Conservation (phyloP, 202 grass and related monocot species). For the Digitaria exilis region DNA sequence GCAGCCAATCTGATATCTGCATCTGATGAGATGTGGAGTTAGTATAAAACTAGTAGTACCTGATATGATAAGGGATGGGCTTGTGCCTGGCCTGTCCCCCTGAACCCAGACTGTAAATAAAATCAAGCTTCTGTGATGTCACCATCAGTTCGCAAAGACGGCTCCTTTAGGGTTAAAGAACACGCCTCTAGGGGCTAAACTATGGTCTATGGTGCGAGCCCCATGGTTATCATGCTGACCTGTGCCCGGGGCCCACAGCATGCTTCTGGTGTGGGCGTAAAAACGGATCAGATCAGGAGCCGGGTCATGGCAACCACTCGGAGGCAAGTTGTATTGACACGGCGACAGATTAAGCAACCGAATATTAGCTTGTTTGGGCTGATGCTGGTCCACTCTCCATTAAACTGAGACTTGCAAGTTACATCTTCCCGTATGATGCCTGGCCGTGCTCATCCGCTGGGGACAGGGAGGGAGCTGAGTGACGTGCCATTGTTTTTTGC, state of each 20-base stretch:
- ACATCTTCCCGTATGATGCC: conserved; percentile 33
- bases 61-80: conserved; percentile 31
- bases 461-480: background rate
- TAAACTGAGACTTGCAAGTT: conserved; percentile 52
- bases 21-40: conserved; percentile 20
- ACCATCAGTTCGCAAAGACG: conserved; percentile 13
- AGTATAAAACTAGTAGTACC: background rate
- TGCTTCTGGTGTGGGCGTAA: background rate
- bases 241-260: background rate
- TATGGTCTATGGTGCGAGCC: background rate
- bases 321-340: background rate
- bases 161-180: background rate
- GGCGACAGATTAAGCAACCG: conserved; percentile 32
- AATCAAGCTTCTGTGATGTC: conserved; percentile 30
- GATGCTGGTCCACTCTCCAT: conserved; percentile 33
- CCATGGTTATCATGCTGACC: background rate
- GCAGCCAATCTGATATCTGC: conserved; percentile 30
- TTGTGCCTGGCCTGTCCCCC: background rate
- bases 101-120: conserved; percentile 39
- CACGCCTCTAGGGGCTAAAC: background rate
- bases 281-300: background rate
- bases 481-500: conserved; percentile 30
- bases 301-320: background rate
- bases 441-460: background rate
- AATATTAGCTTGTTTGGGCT: conserved; percentile 29